A percentile compares a stretch with the other conserved stretches of the same genome.
Conservation (phyloP, 108 stramenopile species). For the Cyclostephanos tholiformis region DNA sequence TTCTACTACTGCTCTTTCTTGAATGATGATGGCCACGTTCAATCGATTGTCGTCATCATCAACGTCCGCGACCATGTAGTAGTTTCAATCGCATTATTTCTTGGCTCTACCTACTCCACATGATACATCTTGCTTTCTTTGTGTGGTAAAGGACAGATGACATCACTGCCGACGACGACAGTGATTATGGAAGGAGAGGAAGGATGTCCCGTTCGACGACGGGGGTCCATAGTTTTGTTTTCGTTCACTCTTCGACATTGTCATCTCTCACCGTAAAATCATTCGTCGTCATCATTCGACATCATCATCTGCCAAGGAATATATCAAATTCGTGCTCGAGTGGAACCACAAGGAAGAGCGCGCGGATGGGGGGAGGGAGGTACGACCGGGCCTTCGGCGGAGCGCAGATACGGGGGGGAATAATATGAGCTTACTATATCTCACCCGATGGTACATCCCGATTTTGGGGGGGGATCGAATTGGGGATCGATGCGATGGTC, state of each 20-base stretch:
- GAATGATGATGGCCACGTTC: too few relatives aligned
- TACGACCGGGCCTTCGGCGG: slow-evolving; percentile 75
- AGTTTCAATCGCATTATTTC: too few relatives aligned
- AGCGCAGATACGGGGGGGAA: slow-evolving; percentile 72
- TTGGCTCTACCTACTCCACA: too few relatives aligned
- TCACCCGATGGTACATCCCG: slow-evolving; percentile 42
- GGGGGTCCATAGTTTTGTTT: too few relatives aligned
- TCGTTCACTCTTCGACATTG: too few relatives aligned
- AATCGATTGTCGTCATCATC: too few relatives aligned
- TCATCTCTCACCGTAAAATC: background rate
- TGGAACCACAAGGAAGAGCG: slow-evolving; percentile 49
- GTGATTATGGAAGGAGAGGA: too few relatives aligned
- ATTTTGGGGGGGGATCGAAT: slow-evolving; percentile 41
- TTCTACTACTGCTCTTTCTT: slow-evolving; percentile 27
- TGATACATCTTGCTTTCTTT: too few relatives aligned
- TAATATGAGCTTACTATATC: slow-evolving; percentile 78
- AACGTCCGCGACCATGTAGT: too few relatives aligned
- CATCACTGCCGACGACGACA: too few relatives aligned
- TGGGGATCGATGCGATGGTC: slow-evolving; percentile 67
- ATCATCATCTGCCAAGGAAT: slow-evolving; percentile 36
- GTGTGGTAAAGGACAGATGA: too few relatives aligned
- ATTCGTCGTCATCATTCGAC: background rate
- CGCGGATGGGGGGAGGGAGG: slow-evolving; percentile 47
- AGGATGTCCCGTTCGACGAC: too few relatives aligned
- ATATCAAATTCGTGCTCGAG: slow-evolving; percentile 59